These are phyloP conservation scores for Aspergillus fumigatus DNA, from an alignment of 2,329 filamentous ascomycete species.

Conservation along the genomic window DNA sequence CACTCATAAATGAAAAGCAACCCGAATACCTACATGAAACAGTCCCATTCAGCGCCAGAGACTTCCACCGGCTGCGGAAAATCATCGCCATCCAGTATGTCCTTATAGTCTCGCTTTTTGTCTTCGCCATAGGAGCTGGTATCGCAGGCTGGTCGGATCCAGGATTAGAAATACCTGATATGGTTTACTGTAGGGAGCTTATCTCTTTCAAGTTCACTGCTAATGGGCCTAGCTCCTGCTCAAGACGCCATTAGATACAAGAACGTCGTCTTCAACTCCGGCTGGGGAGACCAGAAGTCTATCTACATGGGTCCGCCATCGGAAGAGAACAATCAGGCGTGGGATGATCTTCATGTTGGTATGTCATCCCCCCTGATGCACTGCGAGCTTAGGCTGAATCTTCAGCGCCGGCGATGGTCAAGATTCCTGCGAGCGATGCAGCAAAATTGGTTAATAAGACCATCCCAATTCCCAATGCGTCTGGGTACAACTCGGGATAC, in stretches of 20 bases:
- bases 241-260: slow-evolving; percentile 7
- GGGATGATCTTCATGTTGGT: slow-evolving; percentile 10
- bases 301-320: slow-evolving; percentile 8
- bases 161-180: not conserved
- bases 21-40: too few relatives aligned
- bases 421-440: slow-evolving; percentile 5
- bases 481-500: slow-evolving; percentile 5
- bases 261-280: slow-evolving; percentile 2
- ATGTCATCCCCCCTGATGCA: not conserved
- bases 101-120: too few relatives aligned
- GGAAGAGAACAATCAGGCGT: slow-evolving; percentile 5
- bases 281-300: slow-evolving; percentile 1
- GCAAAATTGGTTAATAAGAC: slow-evolving; percentile 9
- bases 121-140: too few relatives aligned
- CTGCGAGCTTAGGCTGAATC: not conserved
- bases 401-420: slow-evolving; percentile 4
- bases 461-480: slow-evolving; percentile 6
- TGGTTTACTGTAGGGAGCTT: not conserved
- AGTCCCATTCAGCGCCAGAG: too few relatives aligned
- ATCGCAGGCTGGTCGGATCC: too few relatives aligned
- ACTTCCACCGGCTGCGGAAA: too few relatives aligned
- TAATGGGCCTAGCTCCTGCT: slow-evolving; percentile 6
- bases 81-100: too few relatives aligned
- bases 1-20: too few relatives aligned
- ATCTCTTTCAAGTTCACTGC: too few relatives aligned